Evolutionary conservation across 805 yeast genomes (phyloP).

Genomic region (fission yeast (Schizosaccharomyces pombe)): ASM294v3 CU329670.1:3819501-3820000

Average conservation of each 20-base stretch:
- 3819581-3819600: constrained; percentile 21
- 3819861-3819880: background rate
- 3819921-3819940: background rate
- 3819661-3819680: background rate
- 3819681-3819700: constrained; percentile 11
- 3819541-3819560: constrained; percentile 41
- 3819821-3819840: constrained; percentile 2
- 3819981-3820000: background rate
- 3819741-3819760: constrained; percentile 50
- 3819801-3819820: background rate
- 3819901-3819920: background rate
- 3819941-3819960: background rate
- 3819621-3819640: background rate
- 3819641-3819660: background rate
- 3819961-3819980: background rate
- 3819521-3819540: constrained; percentile 32
- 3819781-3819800: constrained; percentile 6
- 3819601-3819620: background rate
- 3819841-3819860: constrained; percentile 4
- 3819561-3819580: constrained; percentile 59
- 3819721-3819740: constrained; percentile 16
- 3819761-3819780: constrained; percentile 35
- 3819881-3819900: background rate
- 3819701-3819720: constrained; percentile 13
- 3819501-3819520: constrained; percentile 26